Conservation (phyloP, 257 asterid species). For the Fraxinus pennsylvanica region DNA sequence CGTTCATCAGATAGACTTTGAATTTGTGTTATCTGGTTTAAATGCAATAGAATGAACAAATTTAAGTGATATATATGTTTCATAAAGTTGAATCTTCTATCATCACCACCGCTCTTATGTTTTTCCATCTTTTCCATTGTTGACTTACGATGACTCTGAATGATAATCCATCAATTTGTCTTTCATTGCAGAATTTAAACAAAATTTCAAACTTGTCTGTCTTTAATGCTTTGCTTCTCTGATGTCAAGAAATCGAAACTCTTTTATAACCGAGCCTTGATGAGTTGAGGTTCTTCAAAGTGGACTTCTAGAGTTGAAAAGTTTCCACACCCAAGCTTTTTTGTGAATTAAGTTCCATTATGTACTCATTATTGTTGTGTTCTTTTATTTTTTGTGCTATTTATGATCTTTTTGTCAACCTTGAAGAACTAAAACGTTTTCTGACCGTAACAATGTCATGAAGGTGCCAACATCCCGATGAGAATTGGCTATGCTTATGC, state of each 20-base stretch:
- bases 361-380: background rate
- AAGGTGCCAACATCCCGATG: constrained; percentile 75
- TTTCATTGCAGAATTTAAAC: background rate
- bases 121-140: background rate
- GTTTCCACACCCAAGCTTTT: background rate
- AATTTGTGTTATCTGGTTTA: background rate
- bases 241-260: background rate
- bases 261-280: background rate
- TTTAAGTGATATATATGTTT: background rate
- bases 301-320: background rate
- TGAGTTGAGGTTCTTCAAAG: background rate
- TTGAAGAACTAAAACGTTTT: background rate
- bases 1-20: background rate
- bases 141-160: background rate
- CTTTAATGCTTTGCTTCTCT: background rate
- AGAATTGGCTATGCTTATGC: constrained; percentile 84
- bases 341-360: background rate
- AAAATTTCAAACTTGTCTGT: background rate
- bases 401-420: background rate
- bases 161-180: background rate
- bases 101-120: background rate
- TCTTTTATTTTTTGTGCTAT: background rate
- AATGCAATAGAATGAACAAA: background rate
- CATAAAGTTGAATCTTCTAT: background rate
- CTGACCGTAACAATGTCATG: background rate